Base-by-base conservation (phyloP, 176 grass and related monocot genomes). In the Musa troglodytarum region DNA sequence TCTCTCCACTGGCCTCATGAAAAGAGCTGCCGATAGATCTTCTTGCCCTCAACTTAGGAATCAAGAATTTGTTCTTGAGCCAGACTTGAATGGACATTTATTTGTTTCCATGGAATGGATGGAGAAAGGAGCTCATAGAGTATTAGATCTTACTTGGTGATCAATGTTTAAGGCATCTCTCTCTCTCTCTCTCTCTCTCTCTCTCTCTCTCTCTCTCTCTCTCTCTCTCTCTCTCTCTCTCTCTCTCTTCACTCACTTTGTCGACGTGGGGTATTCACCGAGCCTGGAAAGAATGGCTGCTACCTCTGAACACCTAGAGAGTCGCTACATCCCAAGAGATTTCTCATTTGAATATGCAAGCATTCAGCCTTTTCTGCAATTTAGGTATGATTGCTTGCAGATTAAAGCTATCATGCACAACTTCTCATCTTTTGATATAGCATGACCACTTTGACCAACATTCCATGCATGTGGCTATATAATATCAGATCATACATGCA, bases 401-500 rank as follows among this genome's bases (percentile, higher is more conserved):
- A 65, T 65, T 65, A 65, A 65, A 65, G 63, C 63, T 65, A 65
- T 65, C 63, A 65, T 65, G 63, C 16, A 61, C 57, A 61, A 15
- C 62, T 25, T 65, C 62, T 65, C 62, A 65, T 65, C 62, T 65
- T 65, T 25, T 65, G 2, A 61, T 61, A 58, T 14, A 58, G 57
- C 17, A 61, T 61, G 57, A n/a, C 19, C 15, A 61, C 57, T 61
- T 61, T 61, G 57, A 61, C 57, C 57, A 61, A 17, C 57, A n/a
- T 61, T 20, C 53, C 53, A 54, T 12, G 14, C 14, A 19, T 57
- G 15, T 61, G 8, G 7, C 4, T 21, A 61, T 61, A 58, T 58
- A 58, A 43, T 43, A 43, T 43, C 34, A 43, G 34, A 43, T 43
- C 34, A 43, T 6, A 43, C 4, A 43, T 6, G 34, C 34, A 43